Evolutionary conservation across 306 rosid species (phyloP).

Genomic region (Sindora glabra): DNA sequence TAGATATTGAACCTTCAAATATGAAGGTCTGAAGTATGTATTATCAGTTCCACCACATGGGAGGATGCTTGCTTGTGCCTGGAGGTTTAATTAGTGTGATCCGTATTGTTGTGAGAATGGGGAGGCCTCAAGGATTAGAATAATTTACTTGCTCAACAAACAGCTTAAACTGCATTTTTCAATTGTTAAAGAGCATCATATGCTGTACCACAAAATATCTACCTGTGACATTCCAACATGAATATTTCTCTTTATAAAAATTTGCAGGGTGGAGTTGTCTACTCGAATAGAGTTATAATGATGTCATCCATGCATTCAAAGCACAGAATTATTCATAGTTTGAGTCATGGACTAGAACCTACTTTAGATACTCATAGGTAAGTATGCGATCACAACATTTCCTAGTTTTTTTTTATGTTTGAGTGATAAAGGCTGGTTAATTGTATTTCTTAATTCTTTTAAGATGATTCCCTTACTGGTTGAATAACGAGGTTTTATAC

Average conservation of each 20-base stretch:
- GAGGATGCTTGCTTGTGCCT: not conserved
- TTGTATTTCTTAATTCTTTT: conserved; percentile 1
- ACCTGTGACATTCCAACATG: conserved; percentile 8
- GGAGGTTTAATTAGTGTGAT: not conserved
- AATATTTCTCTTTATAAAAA: conserved; percentile 7
- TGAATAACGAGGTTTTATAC: conserved; percentile 2
- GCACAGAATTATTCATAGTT: conserved; percentile 41
- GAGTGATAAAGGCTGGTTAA: not conserved
- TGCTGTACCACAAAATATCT: not conserved
- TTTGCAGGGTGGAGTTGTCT: conserved; percentile 83
- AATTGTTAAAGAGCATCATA: not conserved
- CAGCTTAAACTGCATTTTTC: not conserved
- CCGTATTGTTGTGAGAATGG: not conserved
- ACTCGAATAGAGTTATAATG: conserved; percentile 64
- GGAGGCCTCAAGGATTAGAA: not conserved
- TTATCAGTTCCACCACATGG: not conserved
- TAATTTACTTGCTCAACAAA: not conserved
- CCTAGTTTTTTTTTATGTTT: too few species aligned
- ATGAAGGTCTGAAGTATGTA: not conserved
- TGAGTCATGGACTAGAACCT: conserved; percentile 58
- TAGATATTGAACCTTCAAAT: not conserved
- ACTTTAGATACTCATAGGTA: conserved; percentile 60
- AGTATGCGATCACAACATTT: conserved; percentile 21
- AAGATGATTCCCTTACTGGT: not conserved
- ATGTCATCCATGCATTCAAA: conserved; percentile 65